phyloP scores from a whole-genome alignment of 2,329 filamentous ascomycete genomes.

The Cordyceps javanica region DNA sequence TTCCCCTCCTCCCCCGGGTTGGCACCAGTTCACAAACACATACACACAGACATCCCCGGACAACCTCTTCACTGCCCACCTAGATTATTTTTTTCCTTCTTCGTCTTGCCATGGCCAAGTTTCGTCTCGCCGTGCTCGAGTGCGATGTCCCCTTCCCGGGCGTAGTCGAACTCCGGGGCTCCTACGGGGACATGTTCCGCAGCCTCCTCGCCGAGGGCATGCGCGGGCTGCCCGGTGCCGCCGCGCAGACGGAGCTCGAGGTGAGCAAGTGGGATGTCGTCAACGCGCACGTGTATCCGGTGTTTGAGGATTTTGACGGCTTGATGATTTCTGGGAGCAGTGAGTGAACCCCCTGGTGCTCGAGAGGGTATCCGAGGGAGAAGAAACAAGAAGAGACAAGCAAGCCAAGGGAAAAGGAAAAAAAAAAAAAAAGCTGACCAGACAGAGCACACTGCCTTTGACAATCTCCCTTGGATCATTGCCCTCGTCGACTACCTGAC shows the following conservation, averaged over 20 bases:
- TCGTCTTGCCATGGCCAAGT: slow-evolving; percentile 18
- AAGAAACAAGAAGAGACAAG: no score
- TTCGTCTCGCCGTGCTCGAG: slow-evolving; percentile 22
- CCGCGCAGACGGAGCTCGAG: slow-evolving; percentile 18
- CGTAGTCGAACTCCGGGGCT: slow-evolving; percentile 21
- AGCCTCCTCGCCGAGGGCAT: slow-evolving; percentile 22
- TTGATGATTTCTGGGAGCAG: slow-evolving; percentile 30
- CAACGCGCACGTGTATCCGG: slow-evolving; percentile 22
- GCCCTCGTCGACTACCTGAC: slow-evolving; percentile 34
- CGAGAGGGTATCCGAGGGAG: no score
- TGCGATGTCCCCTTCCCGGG: slow-evolving; percentile 27
- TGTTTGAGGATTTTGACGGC: slow-evolving; percentile 22
- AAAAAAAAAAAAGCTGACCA: not conserved
- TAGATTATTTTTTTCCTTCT: no score
- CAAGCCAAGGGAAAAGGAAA: not conserved
- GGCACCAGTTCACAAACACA: not conserved
- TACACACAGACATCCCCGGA: not conserved
- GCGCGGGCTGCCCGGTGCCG: slow-evolving; percentile 17
- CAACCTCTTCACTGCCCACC: not conserved
- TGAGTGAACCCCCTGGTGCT: slow-evolving; percentile 13
- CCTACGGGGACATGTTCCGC: slow-evolving; percentile 28
- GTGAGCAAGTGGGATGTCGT: slow-evolving; percentile 27
- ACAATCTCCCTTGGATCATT: slow-evolving; percentile 39
- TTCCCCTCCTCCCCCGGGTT: no score
- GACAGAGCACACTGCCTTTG: slow-evolving; percentile 34